phyloP scores from a whole-genome alignment of 2,329 filamentous ascomycete genomes.

The Penicillium nordicum region DNA sequence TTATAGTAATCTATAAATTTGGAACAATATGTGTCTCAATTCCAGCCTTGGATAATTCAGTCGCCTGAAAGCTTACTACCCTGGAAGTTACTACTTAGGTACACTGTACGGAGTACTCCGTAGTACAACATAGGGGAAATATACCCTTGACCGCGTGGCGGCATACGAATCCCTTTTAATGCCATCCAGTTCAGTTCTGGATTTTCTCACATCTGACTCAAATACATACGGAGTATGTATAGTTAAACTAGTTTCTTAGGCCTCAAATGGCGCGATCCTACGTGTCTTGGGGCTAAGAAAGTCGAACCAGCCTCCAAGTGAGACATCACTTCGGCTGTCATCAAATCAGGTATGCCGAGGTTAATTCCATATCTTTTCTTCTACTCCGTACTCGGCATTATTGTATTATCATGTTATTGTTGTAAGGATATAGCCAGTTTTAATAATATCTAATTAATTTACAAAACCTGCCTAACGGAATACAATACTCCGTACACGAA shows the following conservation, averaged over 20 bases:
- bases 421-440: background rate
- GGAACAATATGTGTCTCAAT: background rate
- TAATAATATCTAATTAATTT: background rate
- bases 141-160: constrained; percentile 14
- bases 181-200: background rate
- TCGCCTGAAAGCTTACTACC: constrained; percentile 1
- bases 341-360: background rate
- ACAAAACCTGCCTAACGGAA: too few species aligned
- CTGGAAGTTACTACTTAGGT: background rate
- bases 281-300: constrained; percentile 3
- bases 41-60: background rate
- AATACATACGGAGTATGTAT: too few species aligned
- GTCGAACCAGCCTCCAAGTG: background rate
- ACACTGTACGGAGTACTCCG: too few species aligned
- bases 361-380: background rate
- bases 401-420: background rate
- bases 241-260: background rate
- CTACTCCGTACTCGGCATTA: background rate
- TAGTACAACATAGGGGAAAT: background rate
- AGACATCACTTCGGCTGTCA: constrained; percentile 6
- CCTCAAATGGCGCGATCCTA: constrained; percentile 1
- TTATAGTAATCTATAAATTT: background rate
- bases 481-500: background rate
- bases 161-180: constrained; percentile 13
- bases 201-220: background rate